A percentile compares a stretch with the other conserved stretches of the same genome.
phyloP scores from a whole-genome alignment of 116 monocot species.

The Thalassia testudinum region DNA sequence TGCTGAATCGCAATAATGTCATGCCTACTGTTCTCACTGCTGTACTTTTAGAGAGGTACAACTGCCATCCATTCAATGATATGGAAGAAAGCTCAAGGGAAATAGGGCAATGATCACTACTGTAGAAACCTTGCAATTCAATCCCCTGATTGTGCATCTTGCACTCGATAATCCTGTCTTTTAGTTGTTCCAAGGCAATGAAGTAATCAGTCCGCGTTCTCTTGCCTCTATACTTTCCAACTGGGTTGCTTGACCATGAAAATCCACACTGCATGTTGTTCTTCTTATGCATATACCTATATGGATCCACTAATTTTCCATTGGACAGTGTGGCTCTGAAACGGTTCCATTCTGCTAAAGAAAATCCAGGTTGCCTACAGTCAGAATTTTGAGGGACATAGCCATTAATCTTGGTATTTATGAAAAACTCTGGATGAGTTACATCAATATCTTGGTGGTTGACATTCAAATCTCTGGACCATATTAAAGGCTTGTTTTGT shows the following conservation, averaged over 20 bases:
- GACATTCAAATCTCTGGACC: constrained; percentile 97
- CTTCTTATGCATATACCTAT: constrained; percentile 76
- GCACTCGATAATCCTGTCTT: constrained; percentile 50
- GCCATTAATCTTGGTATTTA: constrained; percentile 82
- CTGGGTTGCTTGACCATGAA: constrained; percentile 91
- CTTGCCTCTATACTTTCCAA: constrained; percentile 93
- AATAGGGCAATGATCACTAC: constrained; percentile 91
- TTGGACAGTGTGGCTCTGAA: constrained; percentile 74
- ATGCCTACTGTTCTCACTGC: too few species aligned
- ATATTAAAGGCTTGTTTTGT: constrained; percentile 79
- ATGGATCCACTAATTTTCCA: constrained; percentile 87
- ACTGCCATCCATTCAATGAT: too few species aligned
- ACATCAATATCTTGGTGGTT: constrained; percentile 96
- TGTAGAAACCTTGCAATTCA: constrained; percentile 82
- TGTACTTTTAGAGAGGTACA: too few species aligned
- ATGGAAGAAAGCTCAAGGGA: constrained; percentile 61
- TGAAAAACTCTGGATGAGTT: constrained; percentile 96
- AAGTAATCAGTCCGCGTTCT: constrained; percentile 97
- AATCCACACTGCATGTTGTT: constrained; percentile 82
- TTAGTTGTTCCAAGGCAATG: constrained; percentile 61
- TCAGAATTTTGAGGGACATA: constrained; percentile 92
- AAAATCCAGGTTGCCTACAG: constrained; percentile 97
- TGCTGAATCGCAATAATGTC: too few species aligned
- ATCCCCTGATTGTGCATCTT: constrained; percentile 79
- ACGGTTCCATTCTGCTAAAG: constrained; percentile 75